Conservation (phyloP, 441 rosid species). For the Cnidoscolus chayamansa region DNA sequence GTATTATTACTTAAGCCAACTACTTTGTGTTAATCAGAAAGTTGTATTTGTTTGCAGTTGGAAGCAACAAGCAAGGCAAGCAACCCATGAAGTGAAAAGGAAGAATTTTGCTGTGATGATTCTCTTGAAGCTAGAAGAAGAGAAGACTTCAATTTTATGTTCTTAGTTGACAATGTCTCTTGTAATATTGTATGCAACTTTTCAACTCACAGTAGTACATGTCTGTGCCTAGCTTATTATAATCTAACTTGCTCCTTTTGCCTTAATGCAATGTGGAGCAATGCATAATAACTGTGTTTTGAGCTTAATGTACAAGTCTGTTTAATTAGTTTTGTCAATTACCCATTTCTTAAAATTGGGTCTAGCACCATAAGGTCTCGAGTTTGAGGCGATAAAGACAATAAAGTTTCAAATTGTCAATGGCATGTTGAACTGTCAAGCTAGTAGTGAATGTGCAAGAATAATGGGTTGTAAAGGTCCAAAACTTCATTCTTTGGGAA, state of each 20-base stretch:
- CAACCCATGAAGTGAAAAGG: constrained; percentile 9
- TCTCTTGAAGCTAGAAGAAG: constrained; percentile 23
- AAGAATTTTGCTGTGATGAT: constrained; percentile 27
- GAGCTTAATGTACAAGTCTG: neutral
- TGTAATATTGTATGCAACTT: constrained; percentile 25
- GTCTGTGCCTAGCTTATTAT: neutral
- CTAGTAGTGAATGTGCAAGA: neutral
- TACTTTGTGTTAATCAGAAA: neutral
- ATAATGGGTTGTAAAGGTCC: constrained; percentile 25
- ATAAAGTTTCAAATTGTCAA: neutral
- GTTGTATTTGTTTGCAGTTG: constrained; percentile 35
- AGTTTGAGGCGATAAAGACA: neutral
- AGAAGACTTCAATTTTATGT: constrained; percentile 20
- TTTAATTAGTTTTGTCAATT: no score
- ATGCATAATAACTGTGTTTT: neutral
- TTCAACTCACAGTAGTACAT: constrained; percentile 25
- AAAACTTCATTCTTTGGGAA: constrained; percentile 15
- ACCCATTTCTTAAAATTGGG: no score
- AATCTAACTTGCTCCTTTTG: constrained; percentile 4
- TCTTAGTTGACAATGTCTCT: constrained; percentile 24
- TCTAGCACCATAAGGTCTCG: neutral
- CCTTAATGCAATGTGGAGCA: neutral
- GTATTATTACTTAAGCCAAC: neutral
- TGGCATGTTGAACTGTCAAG: neutral
- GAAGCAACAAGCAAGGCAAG: constrained; percentile 49